Evolutionary conservation across 2,329 filamentous ascomycete genomes (phyloP).

Genomic region (Bimuria novae-zelandiae): DNA sequence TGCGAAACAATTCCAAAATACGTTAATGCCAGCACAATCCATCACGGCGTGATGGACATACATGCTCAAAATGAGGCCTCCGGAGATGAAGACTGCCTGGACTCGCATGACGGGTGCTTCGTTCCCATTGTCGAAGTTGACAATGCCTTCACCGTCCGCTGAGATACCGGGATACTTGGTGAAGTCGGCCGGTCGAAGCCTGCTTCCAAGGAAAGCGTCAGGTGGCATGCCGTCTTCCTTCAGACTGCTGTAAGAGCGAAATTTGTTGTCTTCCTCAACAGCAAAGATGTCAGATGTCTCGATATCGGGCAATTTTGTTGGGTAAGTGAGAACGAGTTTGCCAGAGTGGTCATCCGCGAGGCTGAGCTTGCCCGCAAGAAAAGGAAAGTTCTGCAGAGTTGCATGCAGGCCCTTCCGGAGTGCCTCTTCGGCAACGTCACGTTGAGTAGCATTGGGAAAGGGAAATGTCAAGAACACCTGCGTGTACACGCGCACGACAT

Average conservation of each 20-base stretch:
- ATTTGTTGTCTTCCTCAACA: conserved; percentile 27
- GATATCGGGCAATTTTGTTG: conserved; percentile 23
- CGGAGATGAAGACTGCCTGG: conserved; percentile 42
- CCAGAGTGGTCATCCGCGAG: conserved; percentile 29
- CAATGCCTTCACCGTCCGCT: conserved; percentile 33
- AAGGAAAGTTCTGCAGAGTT: conserved; percentile 33
- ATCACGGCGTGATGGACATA: conserved; percentile 40
- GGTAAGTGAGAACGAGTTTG: conserved; percentile 33
- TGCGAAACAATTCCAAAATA: conserved; percentile 33
- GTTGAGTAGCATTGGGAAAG: conserved; percentile 33
- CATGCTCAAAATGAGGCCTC: conserved; percentile 41
- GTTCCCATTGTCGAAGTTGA: conserved; percentile 28
- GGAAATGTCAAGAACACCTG: conserved; percentile 39
- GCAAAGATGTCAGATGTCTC: conserved; percentile 24
- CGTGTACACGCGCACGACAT: conserved; percentile 39
- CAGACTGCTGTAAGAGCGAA: conserved; percentile 36
- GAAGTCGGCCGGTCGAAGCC: conserved; percentile 39
- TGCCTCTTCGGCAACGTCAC: conserved; percentile 32
- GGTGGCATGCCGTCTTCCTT: conserved; percentile 39
- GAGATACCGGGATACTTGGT: conserved; percentile 32
- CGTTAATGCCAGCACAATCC: conserved; percentile 37
- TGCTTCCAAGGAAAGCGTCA: conserved; percentile 32
- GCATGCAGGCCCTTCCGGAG: conserved; percentile 29
- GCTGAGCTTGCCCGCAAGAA: conserved; percentile 37
- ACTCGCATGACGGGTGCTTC: conserved; percentile 35